Evolutionary conservation across 805 yeast genomes (phyloP), one percentile per base, ranked within the genome.

Genomic region (Zygosaccharomyces pseudorouxii): DNA sequence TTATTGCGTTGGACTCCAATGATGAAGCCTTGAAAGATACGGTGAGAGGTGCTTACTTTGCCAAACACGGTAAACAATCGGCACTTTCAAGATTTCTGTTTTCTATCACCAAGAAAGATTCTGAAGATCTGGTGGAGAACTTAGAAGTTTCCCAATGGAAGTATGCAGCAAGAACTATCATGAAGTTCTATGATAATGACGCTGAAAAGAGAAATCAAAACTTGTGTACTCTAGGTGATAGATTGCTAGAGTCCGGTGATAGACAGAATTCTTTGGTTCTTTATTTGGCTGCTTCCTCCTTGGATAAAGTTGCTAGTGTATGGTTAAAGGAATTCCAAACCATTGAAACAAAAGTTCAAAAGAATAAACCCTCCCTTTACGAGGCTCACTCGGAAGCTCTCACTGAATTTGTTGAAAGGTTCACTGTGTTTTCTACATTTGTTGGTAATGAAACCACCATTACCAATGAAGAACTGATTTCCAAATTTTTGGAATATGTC

Each of bases 331-430:
- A 93, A 67, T 71, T 85, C 59, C 69, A 75, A 42, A 61, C 71
- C 1, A 60, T 71, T 25, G 83, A 80, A 54, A 67, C 70, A 8
- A 65, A 72, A 33, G 64, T 71, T 33, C 59, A 62, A 36, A 50
- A 65, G n/a, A 65, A 67, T 28, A 69, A 68, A 36, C 64, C 64
- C 9, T 78, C 96, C 2, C 81, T 88, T 1, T 84, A 85, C 47
- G 93, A 85, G 55, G 96, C 96, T 19, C 89, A 89, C 60, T 81
- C 85, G 56, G 85, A 80, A 56, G 85, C 96, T 7, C 73, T 92
- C 64, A 83, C 84, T 46, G 84, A 80, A 59, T 84, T 89, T 62
- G 85, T 88, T 45, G 95, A 87, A 65, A 90, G 90, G 68, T 78
- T 90, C 52, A 79, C 89, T 31, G 84, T 86, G 22, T 89, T 67